These are phyloP conservation scores for Aspergillus novoparasiticus DNA, from an alignment of 2,329 filamentous ascomycete species.

Conservation along the genomic window DNA sequence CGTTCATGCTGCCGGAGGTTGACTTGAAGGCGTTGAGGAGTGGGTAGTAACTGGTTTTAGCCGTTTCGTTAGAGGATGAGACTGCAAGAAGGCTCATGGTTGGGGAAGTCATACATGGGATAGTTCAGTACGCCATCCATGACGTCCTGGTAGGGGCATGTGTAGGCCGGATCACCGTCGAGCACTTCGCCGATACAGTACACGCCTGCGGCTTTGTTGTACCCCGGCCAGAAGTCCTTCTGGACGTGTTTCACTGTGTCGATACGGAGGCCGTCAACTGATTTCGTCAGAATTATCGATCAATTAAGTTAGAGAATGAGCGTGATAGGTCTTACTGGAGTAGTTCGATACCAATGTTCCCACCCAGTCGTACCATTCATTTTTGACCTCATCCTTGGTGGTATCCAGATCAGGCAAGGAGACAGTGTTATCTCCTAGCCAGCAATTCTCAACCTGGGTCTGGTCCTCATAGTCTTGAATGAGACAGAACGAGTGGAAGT, in stretches of 20 bases:
- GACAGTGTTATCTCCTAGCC: constrained; percentile 57
- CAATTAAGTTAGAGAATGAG: neutral
- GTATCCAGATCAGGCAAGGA: constrained; percentile 66
- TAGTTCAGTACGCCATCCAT: constrained; percentile 54
- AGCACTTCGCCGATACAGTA: constrained; percentile 54
- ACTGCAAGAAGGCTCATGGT: neutral
- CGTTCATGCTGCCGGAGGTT: constrained; percentile 36
- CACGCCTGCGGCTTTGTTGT: constrained; percentile 45
- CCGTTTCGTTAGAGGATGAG: neutral
- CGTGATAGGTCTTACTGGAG: constrained; percentile 51
- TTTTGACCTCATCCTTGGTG: constrained; percentile 51
- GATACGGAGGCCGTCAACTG: constrained; percentile 56
- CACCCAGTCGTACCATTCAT: constrained; percentile 63
- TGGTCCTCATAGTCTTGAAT: constrained; percentile 57
- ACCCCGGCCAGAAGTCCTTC: constrained; percentile 47
- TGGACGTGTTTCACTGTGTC: constrained; percentile 56
- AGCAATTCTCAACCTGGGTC: constrained; percentile 51
- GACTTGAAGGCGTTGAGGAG: constrained; percentile 40
- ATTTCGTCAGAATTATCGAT: neutral
- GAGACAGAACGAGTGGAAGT: constrained; percentile 63
- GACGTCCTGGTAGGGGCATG: constrained; percentile 49
- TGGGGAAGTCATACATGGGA: constrained; percentile 32
- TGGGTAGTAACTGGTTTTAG: constrained; percentile 30
- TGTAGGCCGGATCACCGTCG: constrained; percentile 42
- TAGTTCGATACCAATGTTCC: constrained; percentile 60